Evolutionary conservation across 2,329 filamentous ascomycete species (phyloP), one percentile per base, ranked within the genome.

Genomic region (Chlorencoelia australis): DNA sequence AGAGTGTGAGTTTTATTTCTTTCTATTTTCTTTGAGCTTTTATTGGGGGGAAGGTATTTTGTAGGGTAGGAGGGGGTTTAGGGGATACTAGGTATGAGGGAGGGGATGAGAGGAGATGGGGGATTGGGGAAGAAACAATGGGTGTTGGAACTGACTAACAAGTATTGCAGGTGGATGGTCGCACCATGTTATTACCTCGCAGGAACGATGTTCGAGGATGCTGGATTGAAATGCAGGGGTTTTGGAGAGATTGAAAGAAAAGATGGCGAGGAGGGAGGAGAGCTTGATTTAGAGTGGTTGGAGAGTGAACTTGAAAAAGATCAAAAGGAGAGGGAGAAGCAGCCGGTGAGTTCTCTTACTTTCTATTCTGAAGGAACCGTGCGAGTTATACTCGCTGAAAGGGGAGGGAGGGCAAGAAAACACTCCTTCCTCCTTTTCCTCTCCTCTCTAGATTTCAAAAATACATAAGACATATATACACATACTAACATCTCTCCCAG

Each of bases 141-240:
- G n/a, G n/a, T n/a, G n/a, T n/a, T n/a, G n/a, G n/a, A n/a, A n/a
- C n/a, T n/a, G 22, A 25, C 22, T 25, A 25, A 25, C n/a, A 25
- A n/a, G n/a, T n/a, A n/a, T n/a, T n/a, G n/a, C n/a, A n/a, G n/a
- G n/a, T 94, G 84, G 82, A 72, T 88, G 59, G 75, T 87, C 2
- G 76, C 81, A 14, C 88, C 88, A 4, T 81, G 80, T 30, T 94
- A 94, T 55, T 82, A 85, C 59, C 66, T 94, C n/a, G 82, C 79
- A 0, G 87, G 82, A 52, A 70, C 79, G n/a, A 83, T 94, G 38
- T 87, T 94, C 52, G 77, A 82, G 40, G 88, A 95, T 59, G 68
- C 78, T 4, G 82, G 85, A 1, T 86, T 94, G 3, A 72, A 76
- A 22, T 54, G 93, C 53, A 69, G 68, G 33, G 80, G 76, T 2